Percentiles rank a stretch among this genome's conserved stretches.
Conservation (phyloP, 1,284 basidiomycete genomes). For the Melampsora abietis-canadensis region DNA sequence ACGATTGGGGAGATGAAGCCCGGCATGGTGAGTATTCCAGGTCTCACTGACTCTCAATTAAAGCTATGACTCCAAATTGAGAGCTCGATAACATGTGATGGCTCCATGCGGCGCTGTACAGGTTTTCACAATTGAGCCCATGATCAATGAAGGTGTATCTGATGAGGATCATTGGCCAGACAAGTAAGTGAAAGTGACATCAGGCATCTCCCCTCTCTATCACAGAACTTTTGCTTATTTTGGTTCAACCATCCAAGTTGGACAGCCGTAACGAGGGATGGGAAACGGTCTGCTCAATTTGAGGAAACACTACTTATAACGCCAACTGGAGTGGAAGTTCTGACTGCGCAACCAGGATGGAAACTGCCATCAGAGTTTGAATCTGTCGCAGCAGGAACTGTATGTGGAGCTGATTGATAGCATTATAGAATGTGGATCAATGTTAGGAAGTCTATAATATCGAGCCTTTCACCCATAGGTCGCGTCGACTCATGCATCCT, state of each 20-base stretch:
- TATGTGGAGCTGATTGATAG: constrained; percentile 3
- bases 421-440: too few relatives aligned
- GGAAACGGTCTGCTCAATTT: constrained; percentile 85
- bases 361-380: constrained; percentile 38
- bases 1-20: constrained; percentile 55
- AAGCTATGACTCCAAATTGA: neutral
- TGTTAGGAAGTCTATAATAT: too few relatives aligned
- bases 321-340: constrained; percentile 80
- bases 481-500: too few relatives aligned
- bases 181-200: constrained; percentile 37
- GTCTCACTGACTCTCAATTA: neutral
- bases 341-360: constrained; percentile 62
- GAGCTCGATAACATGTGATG: neutral
- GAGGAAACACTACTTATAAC: constrained; percentile 94
- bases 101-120: constrained; percentile 50
- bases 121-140: constrained; percentile 58
- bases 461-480: too few relatives aligned
- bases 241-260: constrained; percentile 66
- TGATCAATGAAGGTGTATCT: constrained; percentile 75
- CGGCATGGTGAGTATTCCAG: constrained; percentile 28
- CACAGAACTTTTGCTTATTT: constrained; percentile 50
- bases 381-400: constrained; percentile 16
- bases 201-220: neutral
- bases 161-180: constrained; percentile 52
- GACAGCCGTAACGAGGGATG: constrained; percentile 88